Evolutionary conservation across 2,329 filamentous ascomycete species (phyloP).

Genomic region (Aschersonia sp.): DNA sequence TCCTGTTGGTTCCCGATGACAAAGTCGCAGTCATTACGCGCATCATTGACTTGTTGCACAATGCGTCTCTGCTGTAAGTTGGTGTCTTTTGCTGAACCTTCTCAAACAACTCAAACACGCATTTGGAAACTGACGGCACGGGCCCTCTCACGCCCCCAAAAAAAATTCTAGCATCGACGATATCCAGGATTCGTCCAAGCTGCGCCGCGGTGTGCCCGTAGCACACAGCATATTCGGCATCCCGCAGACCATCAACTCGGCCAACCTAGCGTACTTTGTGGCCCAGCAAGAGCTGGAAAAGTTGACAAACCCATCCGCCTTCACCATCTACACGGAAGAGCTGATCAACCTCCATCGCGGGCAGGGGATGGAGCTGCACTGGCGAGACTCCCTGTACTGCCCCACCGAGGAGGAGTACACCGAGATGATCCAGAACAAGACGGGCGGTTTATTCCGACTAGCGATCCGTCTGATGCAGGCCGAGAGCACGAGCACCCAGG

Average conservation of each 20-base stretch:
- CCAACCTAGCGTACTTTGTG: conserved; percentile 31
- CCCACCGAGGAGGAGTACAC: conserved; percentile 71
- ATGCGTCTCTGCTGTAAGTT: conserved; percentile 15
- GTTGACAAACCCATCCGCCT: conserved; percentile 44
- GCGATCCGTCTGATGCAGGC: conserved; percentile 75
- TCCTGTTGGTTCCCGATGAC: conserved; percentile 53
- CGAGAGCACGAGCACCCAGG: conserved; percentile 21
- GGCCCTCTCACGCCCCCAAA: background rate
- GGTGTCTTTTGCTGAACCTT: background rate
- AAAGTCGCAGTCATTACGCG: conserved; percentile 55
- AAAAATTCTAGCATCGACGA: conserved; percentile 37
- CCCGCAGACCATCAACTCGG: conserved; percentile 35
- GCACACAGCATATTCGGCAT: conserved; percentile 33
- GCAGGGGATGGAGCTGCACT: conserved; percentile 76
- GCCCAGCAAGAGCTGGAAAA: conserved; percentile 30
- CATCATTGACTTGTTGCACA: conserved; percentile 67
- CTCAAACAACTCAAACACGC: background rate
- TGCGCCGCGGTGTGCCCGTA: conserved; percentile 30
- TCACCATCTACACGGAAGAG: conserved; percentile 61
- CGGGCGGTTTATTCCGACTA: conserved; percentile 63
- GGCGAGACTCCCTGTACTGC: conserved; percentile 65
- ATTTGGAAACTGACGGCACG: too few relatives aligned
- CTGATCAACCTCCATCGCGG: conserved; percentile 65
- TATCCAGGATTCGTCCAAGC: conserved; percentile 30
- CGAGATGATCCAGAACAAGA: conserved; percentile 77